Evolutionary conservation across 192 early-diverging fungal genomes (phyloP).

Genomic region (Coemansia sp.): DNA sequence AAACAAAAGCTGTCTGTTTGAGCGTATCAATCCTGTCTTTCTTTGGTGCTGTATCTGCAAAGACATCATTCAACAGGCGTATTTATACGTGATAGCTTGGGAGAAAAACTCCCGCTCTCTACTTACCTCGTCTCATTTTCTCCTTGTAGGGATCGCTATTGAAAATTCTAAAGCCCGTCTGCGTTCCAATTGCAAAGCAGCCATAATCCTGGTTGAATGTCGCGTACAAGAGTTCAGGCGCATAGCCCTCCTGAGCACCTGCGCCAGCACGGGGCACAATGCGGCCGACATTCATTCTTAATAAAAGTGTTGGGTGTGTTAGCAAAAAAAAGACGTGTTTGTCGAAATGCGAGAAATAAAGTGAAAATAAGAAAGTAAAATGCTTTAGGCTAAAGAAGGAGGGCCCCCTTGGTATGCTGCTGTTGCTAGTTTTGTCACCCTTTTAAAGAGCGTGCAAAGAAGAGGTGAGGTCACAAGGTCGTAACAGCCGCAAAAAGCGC

Average conservation of each 20-base stretch:
- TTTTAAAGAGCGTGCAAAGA: neutral
- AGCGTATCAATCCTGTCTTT: no score
- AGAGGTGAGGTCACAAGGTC: neutral
- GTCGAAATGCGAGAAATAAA: neutral
- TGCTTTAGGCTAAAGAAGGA: neutral
- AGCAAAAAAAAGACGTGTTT: neutral
- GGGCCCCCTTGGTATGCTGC: neutral
- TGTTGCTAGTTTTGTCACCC: neutral
- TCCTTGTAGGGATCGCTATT: constrained; percentile 83
- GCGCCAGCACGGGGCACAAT: constrained; percentile 36
- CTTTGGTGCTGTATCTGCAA: no score
- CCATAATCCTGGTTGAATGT: constrained; percentile 84
- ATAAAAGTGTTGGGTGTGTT: neutral
- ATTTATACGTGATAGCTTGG: neutral
- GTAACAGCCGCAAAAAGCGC: neutral
- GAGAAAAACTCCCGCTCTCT: neutral
- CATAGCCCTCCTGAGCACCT: constrained; percentile 41
- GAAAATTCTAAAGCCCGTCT: constrained; percentile 80
- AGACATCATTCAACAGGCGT: neutral
- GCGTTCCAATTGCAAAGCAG: constrained; percentile 80
- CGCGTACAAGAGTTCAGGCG: constrained; percentile 66
- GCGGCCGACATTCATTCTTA: constrained; percentile 47
- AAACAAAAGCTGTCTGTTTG: no score
- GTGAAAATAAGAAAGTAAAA: neutral
- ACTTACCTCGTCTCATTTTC: constrained; percentile 66